These are phyloP conservation scores for Scheffersomyces cryptocercus DNA, from an alignment of 1,139 yeast species.

Conservation along the genomic window DNA sequence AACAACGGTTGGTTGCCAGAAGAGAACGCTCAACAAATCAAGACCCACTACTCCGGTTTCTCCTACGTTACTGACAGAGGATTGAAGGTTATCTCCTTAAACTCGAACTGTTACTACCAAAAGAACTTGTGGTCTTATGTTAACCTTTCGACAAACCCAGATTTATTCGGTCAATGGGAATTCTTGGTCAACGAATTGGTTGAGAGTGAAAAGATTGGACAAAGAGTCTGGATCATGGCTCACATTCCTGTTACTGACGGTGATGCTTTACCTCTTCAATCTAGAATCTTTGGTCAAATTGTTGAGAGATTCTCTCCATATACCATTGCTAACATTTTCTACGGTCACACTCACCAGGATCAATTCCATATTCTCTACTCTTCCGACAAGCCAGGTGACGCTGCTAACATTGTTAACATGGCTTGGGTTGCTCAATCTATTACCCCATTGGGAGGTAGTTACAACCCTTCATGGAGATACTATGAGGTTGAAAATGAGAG, in stretches of 20 bases:
- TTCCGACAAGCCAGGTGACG: constrained; percentile 35
- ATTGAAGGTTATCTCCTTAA: constrained; percentile 62
- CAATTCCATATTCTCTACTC: constrained; percentile 62
- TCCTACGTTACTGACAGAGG: constrained; percentile 58
- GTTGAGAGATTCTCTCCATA: constrained; percentile 68
- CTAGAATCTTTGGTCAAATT: constrained; percentile 56
- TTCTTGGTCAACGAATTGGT: constrained; percentile 62
- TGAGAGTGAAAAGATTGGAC: constrained; percentile 55
- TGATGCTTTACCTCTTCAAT: constrained; percentile 65
- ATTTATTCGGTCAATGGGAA: constrained; percentile 63
- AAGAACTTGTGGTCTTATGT: constrained; percentile 66
- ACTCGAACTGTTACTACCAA: constrained; percentile 66
- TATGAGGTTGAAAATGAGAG: constrained; percentile 67
- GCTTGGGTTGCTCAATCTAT: constrained; percentile 71
- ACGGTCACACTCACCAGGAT: constrained; percentile 74
- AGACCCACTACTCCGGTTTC: constrained; percentile 61
- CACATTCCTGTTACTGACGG: constrained; percentile 61
- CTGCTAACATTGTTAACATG: constrained; percentile 49
- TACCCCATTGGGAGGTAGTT: constrained; percentile 54
- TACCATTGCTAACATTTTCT: constrained; percentile 68
- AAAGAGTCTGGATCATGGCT: constrained; percentile 71
- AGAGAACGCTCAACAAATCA: constrained; percentile 20
- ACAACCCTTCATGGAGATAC: constrained; percentile 73
- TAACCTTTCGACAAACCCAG: constrained; percentile 53
- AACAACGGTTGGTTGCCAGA: constrained; percentile 39